These are phyloP conservation scores for Gloeopeniophorella convolvens DNA, from an alignment of 768 basidiomycete genomes.

Conservation along the genomic window DNA sequence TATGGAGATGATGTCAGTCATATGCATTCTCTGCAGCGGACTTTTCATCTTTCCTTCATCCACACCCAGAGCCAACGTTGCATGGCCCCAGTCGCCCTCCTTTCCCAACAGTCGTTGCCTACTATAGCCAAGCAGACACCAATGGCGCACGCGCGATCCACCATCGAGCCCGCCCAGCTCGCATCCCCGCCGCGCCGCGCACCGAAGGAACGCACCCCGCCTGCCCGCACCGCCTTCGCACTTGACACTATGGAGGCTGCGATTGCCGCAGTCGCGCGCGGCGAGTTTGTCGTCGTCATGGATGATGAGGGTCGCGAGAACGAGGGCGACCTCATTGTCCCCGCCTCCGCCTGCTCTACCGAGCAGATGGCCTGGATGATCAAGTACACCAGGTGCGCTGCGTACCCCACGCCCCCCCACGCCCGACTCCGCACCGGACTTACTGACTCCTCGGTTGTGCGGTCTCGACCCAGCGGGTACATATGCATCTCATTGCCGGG, in stretches of 20 bases:
- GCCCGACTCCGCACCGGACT: conserved; percentile 1
- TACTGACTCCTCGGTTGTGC: conserved; percentile 2
- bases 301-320: conserved; percentile 96
- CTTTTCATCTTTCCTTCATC: neutral
- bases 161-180: conserved; percentile 5
- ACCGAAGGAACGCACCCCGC: conserved; percentile 21
- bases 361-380: conserved; percentile 99
- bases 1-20: too few relatives aligned
- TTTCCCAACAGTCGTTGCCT: neutral
- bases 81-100: conserved; percentile 13
- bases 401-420: neutral
- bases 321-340: conserved; percentile 93
- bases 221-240: conserved; percentile 36
- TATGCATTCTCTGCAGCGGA: too few relatives aligned
- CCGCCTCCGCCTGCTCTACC: conserved; percentile 76
- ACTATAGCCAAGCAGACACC: neutral
- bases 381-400: conserved; percentile 82
- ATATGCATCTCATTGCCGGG: conserved; percentile 83
- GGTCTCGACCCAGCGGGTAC: conserved; percentile 62
- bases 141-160: neutral
- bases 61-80: neutral
- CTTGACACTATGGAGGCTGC: conserved; percentile 84
- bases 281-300: conserved; percentile 95
- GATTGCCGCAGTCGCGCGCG: conserved; percentile 62
- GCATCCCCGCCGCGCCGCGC: conserved; percentile 23